Evolutionary conservation across 371 early-diverging fungal genomes (phyloP).

Genomic region (Circinella minor): DNA sequence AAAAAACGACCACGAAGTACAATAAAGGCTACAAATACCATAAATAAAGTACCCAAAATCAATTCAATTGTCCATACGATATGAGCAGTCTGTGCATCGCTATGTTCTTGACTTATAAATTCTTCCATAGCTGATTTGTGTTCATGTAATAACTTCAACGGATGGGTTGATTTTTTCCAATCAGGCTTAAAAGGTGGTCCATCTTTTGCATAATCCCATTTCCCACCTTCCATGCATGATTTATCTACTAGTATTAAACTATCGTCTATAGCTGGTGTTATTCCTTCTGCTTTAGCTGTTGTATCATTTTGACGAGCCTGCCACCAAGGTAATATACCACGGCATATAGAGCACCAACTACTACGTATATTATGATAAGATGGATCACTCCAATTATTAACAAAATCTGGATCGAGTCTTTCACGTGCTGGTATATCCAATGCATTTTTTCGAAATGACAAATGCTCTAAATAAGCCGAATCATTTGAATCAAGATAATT

Average conservation of each 20-base stretch:
- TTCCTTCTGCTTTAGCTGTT: background rate
- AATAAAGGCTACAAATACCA: background rate
- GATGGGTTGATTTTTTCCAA: conserved; percentile 12
- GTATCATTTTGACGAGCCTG: conserved; percentile 8
- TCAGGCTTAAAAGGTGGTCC: conserved; percentile 34
- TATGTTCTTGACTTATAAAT: background rate
- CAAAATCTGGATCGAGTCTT: conserved; percentile 34
- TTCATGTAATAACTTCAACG: background rate
- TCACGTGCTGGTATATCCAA: conserved; percentile 26
- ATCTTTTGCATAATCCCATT: conserved; percentile 37
- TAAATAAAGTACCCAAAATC: conserved; percentile 2
- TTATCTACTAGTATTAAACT: conserved; percentile 26
- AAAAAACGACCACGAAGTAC: background rate
- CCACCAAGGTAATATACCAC: conserved; percentile 42
- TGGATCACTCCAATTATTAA: conserved; percentile 36
- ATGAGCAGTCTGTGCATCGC: conserved; percentile 6
- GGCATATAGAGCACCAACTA: conserved; percentile 44
- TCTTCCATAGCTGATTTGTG: background rate
- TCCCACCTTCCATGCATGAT: conserved; percentile 28
- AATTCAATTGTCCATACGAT: conserved; percentile 8
- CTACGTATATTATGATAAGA: conserved; percentile 22
- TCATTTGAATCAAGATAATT: conserved; percentile 37
- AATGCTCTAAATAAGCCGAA: conserved; percentile 40
- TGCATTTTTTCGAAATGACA: conserved; percentile 35
- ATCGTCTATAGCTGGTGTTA: conserved; percentile 4